Base-by-base conservation (phyloP, 768 basidiomycete genomes). In the Ramaria sp. region DNA sequence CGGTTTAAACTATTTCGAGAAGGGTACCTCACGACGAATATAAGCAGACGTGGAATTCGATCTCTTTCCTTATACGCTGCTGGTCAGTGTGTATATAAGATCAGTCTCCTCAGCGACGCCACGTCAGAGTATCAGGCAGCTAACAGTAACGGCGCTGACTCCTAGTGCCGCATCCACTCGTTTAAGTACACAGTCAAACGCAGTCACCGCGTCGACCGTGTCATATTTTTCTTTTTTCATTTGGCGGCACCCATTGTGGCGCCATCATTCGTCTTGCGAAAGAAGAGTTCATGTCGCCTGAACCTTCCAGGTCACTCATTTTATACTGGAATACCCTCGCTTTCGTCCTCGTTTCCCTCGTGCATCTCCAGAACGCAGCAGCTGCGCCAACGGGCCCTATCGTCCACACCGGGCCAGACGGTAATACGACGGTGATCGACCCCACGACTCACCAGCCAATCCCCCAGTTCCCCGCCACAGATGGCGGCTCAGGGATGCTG, bases 391-490 rank as follows among this genome's bases (percentile, higher is more conserved):
- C n/a, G 19, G 24, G 10, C 15, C 45, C 45, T 2, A n/a, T 46
- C 15, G 24, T 46, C n/a, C 10, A 11, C n/a, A 46, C n/a, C n/a
- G 1, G 4, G 10, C 45, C 45, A 10, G 24, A 10, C 31, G 81
- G 81, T 13, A 70, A 67, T 22, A 70, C 69, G 2, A 46, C 67
- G 53, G 74, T 82, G 17, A 71, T 79, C 60, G 72, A 80, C 60
- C 67, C 79, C 6, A 31, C 46, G 24, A 78, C 80, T 0, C 67
- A 68, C n/a, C 62, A 69, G 50, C 57, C 66, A 24, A 72, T 84
- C 9, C 69, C 75, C 5, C 84, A 86, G 65, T 78, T 78, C 0
- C 56, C 70, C 4, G 83, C 78, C 2, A 72, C 80, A 1, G 84
- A 86, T 63, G 84, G 83, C 7, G 71, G 77, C 31, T 83, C 84